Conservation (phyloP, 1,139 yeast species). For the Diutina sp. region DNA sequence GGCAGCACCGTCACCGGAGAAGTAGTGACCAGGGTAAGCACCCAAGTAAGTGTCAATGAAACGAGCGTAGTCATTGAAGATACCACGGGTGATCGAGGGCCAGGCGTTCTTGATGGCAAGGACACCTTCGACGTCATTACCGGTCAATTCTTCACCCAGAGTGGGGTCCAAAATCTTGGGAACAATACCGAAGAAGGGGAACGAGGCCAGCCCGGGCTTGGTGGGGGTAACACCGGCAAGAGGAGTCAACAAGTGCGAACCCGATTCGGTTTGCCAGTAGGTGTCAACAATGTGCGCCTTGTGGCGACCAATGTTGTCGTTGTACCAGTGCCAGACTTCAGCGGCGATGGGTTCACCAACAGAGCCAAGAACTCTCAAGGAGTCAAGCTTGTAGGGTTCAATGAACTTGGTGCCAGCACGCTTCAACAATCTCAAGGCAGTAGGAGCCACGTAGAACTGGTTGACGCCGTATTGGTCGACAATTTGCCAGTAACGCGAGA, state of each 20-base stretch:
- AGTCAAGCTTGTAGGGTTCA: slow-evolving; percentile 49
- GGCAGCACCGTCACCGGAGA: slow-evolving; percentile 74
- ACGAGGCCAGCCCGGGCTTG: slow-evolving; percentile 69
- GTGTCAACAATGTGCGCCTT: slow-evolving; percentile 69
- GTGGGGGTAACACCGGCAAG: slow-evolving; percentile 64
- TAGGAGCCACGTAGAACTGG: slow-evolving; percentile 84
- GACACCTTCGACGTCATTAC: slow-evolving; percentile 61
- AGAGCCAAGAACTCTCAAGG: slow-evolving; percentile 66
- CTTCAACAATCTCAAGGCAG: slow-evolving; percentile 60
- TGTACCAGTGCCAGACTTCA: slow-evolving; percentile 90
- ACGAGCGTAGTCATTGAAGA: slow-evolving; percentile 57
- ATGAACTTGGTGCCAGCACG: slow-evolving; percentile 67
- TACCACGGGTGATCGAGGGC: slow-evolving; percentile 74
- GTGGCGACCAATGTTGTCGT: slow-evolving; percentile 62
- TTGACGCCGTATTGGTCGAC: slow-evolving; percentile 67
- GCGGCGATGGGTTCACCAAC: slow-evolving; percentile 93
- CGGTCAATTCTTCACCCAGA: slow-evolving; percentile 51
- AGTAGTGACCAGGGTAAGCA: slow-evolving; percentile 58
- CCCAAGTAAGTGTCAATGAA: slow-evolving; percentile 60
- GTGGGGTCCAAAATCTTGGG: slow-evolving; percentile 63
- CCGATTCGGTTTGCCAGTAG: slow-evolving; percentile 80
- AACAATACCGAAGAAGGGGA: slow-evolving; percentile 67
- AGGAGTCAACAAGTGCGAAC: slow-evolving; percentile 62
- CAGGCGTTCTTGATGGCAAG: slow-evolving; percentile 58
- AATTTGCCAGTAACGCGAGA: slow-evolving; percentile 74